phyloP scores from a whole-genome alignment of 2,329 filamentous ascomycete species.

The Colletotrichum neosansevieriae region DNA sequence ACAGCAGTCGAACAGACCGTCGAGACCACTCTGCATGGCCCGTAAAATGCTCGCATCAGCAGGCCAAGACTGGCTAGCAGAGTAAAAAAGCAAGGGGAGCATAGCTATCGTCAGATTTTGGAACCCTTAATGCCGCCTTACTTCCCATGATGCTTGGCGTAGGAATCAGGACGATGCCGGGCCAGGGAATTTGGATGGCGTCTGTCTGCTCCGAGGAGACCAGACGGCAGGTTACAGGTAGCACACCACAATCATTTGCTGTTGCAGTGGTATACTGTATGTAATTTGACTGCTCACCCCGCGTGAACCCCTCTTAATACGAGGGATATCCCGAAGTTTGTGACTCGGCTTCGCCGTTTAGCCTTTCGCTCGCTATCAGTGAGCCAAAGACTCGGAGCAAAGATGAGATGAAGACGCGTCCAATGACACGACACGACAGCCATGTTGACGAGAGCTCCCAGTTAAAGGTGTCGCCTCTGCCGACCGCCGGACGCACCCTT shows the following conservation, averaged over 20 bases:
- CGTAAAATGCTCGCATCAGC: not conserved
- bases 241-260: not conserved
- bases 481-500: not conserved
- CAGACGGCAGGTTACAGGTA: constrained; percentile 4
- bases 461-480: not conserved
- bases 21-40: not conserved
- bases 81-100: constrained; percentile 11
- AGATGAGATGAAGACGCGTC: constrained; percentile 5
- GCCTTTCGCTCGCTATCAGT: not conserved
- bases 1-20: not conserved
- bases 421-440: not conserved
- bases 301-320: constrained; percentile 10
- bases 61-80: constrained; percentile 22
- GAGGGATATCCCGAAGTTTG: not conserved
- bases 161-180: constrained; percentile 6
- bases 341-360: not conserved
- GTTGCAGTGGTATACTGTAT: not conserved
- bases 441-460: not conserved
- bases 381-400: constrained; percentile 10
- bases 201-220: not conserved
- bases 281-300: not conserved
- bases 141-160: constrained; percentile 18
- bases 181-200: not conserved
- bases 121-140: constrained; percentile 14
- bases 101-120: constrained; percentile 15